Evolutionary conservation across 768 basidiomycete genomes (phyloP).

Genomic region (Trametes gibbosa): DNA sequence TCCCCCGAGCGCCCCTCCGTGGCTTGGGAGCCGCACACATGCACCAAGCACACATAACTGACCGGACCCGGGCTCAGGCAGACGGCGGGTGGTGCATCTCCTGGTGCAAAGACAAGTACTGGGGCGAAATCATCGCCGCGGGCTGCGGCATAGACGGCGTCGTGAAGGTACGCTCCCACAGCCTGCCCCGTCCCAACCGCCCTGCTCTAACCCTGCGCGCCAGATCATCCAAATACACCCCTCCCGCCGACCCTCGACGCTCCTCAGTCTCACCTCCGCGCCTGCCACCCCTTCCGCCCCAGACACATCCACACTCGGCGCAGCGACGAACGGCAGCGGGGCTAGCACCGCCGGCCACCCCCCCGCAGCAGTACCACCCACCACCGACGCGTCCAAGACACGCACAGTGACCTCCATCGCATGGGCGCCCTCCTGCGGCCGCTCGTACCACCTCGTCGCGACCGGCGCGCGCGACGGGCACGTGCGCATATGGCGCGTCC

Average conservation of each 20-base stretch:
- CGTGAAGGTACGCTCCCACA: conserved; percentile 64
- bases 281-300: conserved; percentile 30
- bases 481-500: conserved; percentile 87
- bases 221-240: conserved; percentile 75
- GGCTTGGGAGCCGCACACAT: too few relatives aligned
- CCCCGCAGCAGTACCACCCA: conserved; percentile 20
- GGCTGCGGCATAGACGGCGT: conserved; percentile 68
- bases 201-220: not conserved
- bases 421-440: conserved; percentile 93
- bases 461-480: conserved; percentile 85
- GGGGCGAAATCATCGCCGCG: conserved; percentile 88
- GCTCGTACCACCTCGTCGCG: conserved; percentile 92
- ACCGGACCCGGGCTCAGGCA: conserved; percentile 35
- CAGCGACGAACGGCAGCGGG: conserved; percentile 20
- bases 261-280: conserved; percentile 55
- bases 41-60: not conserved
- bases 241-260: conserved; percentile 61
- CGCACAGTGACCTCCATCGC: conserved; percentile 79
- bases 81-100: conserved; percentile 91
- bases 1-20: too few relatives aligned
- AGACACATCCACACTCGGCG: conserved; percentile 30
- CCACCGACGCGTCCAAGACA: conserved; percentile 38
- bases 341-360: conserved; percentile 1
- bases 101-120: conserved; percentile 96
- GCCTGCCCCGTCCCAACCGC: not conserved